These are phyloP conservation scores for Carpinus viminea DNA, from an alignment of 306 rosid species.

Conservation along the genomic window DNA sequence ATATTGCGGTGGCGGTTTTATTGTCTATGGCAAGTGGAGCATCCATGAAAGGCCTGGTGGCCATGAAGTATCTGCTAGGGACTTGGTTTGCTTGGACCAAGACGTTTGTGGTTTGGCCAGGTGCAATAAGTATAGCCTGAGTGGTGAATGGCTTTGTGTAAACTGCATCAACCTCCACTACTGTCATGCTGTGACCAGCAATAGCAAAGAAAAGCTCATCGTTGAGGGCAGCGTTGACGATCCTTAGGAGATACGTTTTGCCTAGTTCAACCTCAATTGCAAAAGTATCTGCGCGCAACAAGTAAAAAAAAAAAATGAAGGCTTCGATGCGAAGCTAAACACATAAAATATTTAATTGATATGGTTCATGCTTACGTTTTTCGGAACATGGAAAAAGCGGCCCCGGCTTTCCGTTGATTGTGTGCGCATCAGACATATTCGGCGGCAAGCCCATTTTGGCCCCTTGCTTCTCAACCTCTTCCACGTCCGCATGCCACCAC, in stretches of 20 bases:
- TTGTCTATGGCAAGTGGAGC: conserved; percentile 66
- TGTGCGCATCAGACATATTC: conserved; percentile 87
- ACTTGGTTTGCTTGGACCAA: conserved; percentile 62
- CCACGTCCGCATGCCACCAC: conserved; percentile 89
- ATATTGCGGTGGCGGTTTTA: conserved; percentile 76
- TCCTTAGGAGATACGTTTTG: conserved; percentile 71
- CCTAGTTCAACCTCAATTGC: conserved; percentile 76
- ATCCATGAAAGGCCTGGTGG: conserved; percentile 70
- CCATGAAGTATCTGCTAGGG: conserved; percentile 67
- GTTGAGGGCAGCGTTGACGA: conserved; percentile 61
- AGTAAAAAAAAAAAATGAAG: not conserved
- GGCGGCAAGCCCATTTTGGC: conserved; percentile 72
- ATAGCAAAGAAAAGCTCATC: conserved; percentile 81
- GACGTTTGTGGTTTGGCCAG: conserved; percentile 91
- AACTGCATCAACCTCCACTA: conserved; percentile 90
- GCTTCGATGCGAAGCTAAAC: not conserved
- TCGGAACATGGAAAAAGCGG: conserved; percentile 87
- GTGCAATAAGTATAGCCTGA: conserved; percentile 64
- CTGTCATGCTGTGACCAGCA: conserved; percentile 74
- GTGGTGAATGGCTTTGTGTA: conserved; percentile 81
- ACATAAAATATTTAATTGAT: no score
- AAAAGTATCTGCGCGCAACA: conserved; percentile 55
- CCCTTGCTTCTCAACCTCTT: conserved; percentile 68
- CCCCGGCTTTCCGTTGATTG: conserved; percentile 93
- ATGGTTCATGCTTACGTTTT: conserved; percentile 50